Conservation (phyloP, 192 early-diverging fungal species). For the Geranomyces michiganensis region DNA sequence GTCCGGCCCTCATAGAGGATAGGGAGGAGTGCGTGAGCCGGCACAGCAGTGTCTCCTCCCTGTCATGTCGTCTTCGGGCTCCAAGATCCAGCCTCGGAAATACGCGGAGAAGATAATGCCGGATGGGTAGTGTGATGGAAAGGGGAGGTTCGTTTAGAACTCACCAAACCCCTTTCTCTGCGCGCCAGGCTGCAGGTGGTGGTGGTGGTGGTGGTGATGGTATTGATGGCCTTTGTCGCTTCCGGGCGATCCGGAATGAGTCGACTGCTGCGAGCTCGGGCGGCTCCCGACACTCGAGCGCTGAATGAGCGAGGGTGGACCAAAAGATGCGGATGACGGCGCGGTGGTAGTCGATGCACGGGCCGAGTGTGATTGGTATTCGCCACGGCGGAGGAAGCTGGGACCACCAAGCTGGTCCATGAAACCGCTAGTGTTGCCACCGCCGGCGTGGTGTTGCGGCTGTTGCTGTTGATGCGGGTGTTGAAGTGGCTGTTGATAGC, state of each 20-base stretch:
- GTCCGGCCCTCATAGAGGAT: too few species aligned
- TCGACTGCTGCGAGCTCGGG: slow-evolving; percentile 14
- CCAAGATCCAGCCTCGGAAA: too few species aligned
- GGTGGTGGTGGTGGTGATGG: slow-evolving; percentile 4
- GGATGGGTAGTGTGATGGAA: slow-evolving; percentile 1
- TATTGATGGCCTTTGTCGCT: neutral
- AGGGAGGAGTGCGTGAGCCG: too few species aligned
- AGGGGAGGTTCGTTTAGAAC: neutral
- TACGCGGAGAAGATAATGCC: too few species aligned
- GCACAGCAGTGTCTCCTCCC: too few species aligned
- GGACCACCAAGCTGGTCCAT: neutral
- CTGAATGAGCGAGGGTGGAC: neutral
- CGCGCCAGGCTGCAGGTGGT: neutral
- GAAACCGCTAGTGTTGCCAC: neutral
- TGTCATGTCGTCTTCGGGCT: too few species aligned
- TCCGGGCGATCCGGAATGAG: neutral
- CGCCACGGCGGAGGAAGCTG: neutral
- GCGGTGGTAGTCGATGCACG: slow-evolving; percentile 1
- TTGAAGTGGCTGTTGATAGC: neutral
- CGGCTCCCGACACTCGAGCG: slow-evolving; percentile 24
- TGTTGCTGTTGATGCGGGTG: slow-evolving; percentile 20
- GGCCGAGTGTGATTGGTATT: slow-evolving; percentile 7
- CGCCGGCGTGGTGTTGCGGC: neutral
- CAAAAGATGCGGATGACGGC: neutral
- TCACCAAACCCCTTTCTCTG: slow-evolving; percentile 14